Percentiles rank a stretch among this genome's conserved stretches.
These are phyloP conservation scores for Mortierella sp. DNA, from an alignment of 371 early-diverging fungal genomes.

Conservation along the genomic window DNA sequence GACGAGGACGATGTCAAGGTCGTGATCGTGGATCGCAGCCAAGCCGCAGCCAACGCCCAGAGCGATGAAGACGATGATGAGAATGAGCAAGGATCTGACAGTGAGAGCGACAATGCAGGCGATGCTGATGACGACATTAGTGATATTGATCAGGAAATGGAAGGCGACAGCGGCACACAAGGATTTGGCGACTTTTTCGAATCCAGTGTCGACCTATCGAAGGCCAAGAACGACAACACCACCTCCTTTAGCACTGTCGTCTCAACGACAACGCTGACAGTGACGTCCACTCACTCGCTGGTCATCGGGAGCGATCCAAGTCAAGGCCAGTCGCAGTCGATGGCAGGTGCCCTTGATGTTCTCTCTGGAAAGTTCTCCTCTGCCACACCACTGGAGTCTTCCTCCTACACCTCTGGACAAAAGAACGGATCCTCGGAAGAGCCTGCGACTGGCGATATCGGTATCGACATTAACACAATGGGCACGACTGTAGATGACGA, in stretches of 20 bases:
- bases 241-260: background rate
- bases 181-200: conserved; percentile 31
- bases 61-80: background rate
- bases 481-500: background rate
- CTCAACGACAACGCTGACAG: background rate
- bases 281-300: background rate
- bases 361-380: conserved; percentile 32
- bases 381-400: conserved; percentile 1
- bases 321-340: background rate
- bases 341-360: conserved; percentile 26
- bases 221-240: conserved; percentile 6
- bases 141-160: conserved; percentile 19
- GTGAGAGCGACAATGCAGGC: background rate
- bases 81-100: background rate
- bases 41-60: background rate
- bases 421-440: background rate
- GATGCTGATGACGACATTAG: conserved; percentile 19
- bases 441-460: background rate
- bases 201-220: conserved; percentile 10
- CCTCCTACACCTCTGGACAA: background rate
- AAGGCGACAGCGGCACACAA: conserved; percentile 2
- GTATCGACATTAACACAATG: background rate
- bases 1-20: conserved; percentile 46
- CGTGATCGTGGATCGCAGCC: conserved; percentile 28
- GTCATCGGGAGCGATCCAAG: conserved; percentile 10